Base-by-base conservation (phyloP, 257 asterid genomes). In the Solanum tacnaense region DNA sequence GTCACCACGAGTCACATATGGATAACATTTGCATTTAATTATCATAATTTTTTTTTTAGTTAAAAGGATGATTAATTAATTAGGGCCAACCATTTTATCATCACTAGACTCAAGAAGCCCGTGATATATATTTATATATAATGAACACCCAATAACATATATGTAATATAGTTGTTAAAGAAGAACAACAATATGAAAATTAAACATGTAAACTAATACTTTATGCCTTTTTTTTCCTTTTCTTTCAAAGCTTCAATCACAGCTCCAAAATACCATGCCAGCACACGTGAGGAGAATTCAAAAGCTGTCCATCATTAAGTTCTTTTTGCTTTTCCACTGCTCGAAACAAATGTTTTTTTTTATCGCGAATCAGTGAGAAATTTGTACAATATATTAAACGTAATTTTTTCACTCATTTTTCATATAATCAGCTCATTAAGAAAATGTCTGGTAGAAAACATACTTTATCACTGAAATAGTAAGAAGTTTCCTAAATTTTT, bases 31-130 rank as follows among this genome's bases (percentile, higher is more conserved):
- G 15, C 84, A 39, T 79, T 27, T 34, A 72, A 18, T 72, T 1
- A 44, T 62, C 0, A 62, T 44, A 44, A 44, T 44, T 25, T 13
- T 1, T 18, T 49, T 18, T 79, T 44, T 79, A 16, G 85, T 79
- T 79, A 5, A 29, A 79, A 27, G 67, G 39, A 79, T 67, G 0
- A 79, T 27, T 62, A 29, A 44, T 44, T 46, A 34, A 44, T 79
- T 46, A 44, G 38, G 65, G 85, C 38, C 67, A 79, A 44, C 85
- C 25, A 15, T 39, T 31, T 52, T 75, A 27, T 85, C 70, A 85
- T 76, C 85, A 88, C 87, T 89, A 62, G 87, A 89, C 90, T 91
- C 96, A 87, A 89, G 95, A 90, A 88, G 70, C 91, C 93, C 96
- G 94, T 93, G 98, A 92, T 75, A 15, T 27, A 29, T 68, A 87